These are phyloP conservation scores for Tylopilus plumbeoviolaceoides DNA, from an alignment of 768 basidiomycete species.

Conservation along the genomic window DNA sequence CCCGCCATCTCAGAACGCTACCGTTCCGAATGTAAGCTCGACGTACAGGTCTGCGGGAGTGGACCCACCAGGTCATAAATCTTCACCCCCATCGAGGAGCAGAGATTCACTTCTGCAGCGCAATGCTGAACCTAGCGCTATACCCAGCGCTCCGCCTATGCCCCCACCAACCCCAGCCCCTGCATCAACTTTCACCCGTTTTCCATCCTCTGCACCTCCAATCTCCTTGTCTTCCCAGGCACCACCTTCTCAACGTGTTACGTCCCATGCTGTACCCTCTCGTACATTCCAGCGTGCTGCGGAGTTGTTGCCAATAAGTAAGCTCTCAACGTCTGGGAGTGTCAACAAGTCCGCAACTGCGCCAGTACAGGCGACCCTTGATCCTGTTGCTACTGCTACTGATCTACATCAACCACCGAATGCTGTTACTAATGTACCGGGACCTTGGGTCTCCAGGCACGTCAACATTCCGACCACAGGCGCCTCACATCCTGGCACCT, in stretches of 20 bases:
- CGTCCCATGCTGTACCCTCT: slow-evolving; percentile 15
- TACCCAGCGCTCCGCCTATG: slow-evolving; percentile 12
- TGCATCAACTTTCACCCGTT: slow-evolving; percentile 11
- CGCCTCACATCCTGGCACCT: neutral
- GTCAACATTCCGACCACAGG: slow-evolving; percentile 3
- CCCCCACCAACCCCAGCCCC: slow-evolving; percentile 15
- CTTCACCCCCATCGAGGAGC: slow-evolving; percentile 21
- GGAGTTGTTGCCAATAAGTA: slow-evolving; percentile 22
- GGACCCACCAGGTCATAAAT: slow-evolving; percentile 10
- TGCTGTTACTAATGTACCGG: slow-evolving; percentile 2
- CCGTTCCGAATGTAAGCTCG: neutral
- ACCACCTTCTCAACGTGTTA: slow-evolving; percentile 17
- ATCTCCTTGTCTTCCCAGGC: slow-evolving; percentile 4
- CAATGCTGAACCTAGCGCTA: slow-evolving; percentile 5
- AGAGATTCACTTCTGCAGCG: slow-evolving; percentile 17
- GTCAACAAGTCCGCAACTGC: slow-evolving; percentile 7
- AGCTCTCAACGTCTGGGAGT: slow-evolving; percentile 7
- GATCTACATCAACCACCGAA: slow-evolving; percentile 12
- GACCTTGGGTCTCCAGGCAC: slow-evolving; percentile 7
- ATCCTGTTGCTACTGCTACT: neutral
- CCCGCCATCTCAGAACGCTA: slow-evolving; percentile 6
- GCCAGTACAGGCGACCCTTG: slow-evolving; percentile 5
- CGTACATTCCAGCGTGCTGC: slow-evolving; percentile 23
- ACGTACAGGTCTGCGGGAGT: slow-evolving; percentile 4
- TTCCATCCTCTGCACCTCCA: slow-evolving; percentile 22